Base-by-base conservation (phyloP, 257 asterid species). In the Gentiana dahurica region DNA sequence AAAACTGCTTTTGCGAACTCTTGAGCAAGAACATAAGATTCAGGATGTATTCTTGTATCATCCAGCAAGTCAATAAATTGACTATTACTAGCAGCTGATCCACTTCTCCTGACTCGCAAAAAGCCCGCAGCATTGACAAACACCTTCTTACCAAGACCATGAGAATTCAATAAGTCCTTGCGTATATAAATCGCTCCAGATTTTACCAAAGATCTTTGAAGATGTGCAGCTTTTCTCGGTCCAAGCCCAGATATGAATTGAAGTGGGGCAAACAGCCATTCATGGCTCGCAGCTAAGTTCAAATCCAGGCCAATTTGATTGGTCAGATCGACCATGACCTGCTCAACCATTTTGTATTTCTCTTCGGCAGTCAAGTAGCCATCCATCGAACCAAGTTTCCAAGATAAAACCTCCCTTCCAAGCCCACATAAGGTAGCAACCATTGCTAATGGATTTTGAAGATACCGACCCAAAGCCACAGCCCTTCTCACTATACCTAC, bases 221-320 rank as follows among this genome's bases (percentile, higher is more conserved):
- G 71, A 55, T 86, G 85, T 44, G 95, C 86, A 8, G 98, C 96
- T 74, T 87, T 91, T 75, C 98, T 67, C 65, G 98, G 96, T 46
- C 98, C 98, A 50, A 91, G 87, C 55, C 98, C 98, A 39, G 95
- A 81, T 66, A 91, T 68, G 71, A 91, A 91, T 75, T 91, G 98
- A 60, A 91, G 66, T 15, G 96, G 95, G 50, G 98, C 80, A 77
- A 85, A 91, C 72, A 87, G 62, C 98, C 98, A 91, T 72, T 91
- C 98, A 63, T 91, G 81, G 48, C 78, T 68, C 43, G 76, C 71
- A 51, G 81, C 81, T 71, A 72, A 57, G 57, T 76, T 76, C 67
- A 76, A 51, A 65, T 91, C 98, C 66, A 91, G 81, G 60, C 98
- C 98, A 58, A 91, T 95, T 75, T 85, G 98, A 68, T 85, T 91